Evolutionary conservation across 768 basidiomycete species (phyloP).

Genomic region (Floccularia luteovirens): DNA sequence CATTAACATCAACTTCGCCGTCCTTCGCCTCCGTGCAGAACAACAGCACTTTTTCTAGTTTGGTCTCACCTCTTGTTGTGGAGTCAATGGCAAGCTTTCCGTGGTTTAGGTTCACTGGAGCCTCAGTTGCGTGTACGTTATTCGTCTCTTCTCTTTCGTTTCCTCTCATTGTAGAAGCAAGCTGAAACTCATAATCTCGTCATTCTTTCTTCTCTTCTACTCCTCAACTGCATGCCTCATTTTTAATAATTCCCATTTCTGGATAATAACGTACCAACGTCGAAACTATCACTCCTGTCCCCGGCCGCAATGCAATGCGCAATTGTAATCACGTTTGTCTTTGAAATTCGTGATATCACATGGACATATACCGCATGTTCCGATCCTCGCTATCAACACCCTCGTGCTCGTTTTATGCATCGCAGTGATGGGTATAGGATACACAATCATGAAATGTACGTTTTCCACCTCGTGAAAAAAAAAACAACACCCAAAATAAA

Average conservation of each 20-base stretch:
- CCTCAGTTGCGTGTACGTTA: conserved; percentile 40
- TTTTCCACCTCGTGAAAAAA: too few relatives aligned
- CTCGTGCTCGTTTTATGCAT: not conserved
- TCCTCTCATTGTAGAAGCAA: not conserved
- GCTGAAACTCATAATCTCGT: conserved; percentile 1
- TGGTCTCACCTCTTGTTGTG: too few relatives aligned
- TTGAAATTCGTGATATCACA: too few relatives aligned
- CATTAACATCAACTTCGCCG: too few relatives aligned
- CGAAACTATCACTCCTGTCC: too few relatives aligned
- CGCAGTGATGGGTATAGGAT: conserved; percentile 50
- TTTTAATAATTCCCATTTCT: not conserved
- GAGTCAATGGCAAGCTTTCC: conserved; percentile 51
- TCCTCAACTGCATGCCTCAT: not conserved
- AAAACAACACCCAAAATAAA: not conserved
- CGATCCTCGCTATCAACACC: not conserved
- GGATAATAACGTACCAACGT: not conserved
- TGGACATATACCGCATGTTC: too few relatives aligned
- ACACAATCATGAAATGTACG: conserved; percentile 55
- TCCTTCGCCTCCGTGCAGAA: not conserved
- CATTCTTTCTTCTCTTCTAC: conserved; percentile 3
- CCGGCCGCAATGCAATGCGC: too few relatives aligned
- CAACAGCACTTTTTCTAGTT: too few relatives aligned
- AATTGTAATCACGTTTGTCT: not conserved
- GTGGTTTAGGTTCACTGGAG: conserved; percentile 44
- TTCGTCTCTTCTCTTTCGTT: not conserved